phyloP scores from a whole-genome alignment of 106 monocot genomes.

The Dendrobium chrysotoxum region DNA sequence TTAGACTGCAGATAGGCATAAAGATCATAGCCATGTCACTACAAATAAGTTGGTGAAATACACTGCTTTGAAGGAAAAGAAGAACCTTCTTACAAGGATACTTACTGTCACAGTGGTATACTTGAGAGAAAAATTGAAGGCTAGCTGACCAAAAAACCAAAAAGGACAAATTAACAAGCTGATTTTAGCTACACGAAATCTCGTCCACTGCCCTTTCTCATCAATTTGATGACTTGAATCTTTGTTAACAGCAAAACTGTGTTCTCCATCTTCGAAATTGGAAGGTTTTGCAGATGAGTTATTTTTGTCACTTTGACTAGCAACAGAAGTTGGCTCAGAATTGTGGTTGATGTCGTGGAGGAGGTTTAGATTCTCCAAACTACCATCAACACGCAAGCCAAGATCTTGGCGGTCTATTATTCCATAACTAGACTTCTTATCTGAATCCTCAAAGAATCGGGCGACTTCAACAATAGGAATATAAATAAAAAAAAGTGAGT shows the following conservation, averaged over 20 bases:
- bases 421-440: conserved; percentile 6
- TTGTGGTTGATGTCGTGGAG: conserved; percentile 21
- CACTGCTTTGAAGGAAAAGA: background rate
- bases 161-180: conserved; percentile 89
- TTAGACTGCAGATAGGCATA: conserved; percentile 65
- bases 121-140: conserved; percentile 88
- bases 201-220: conserved; percentile 64
- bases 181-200: conserved; percentile 61
- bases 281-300: background rate
- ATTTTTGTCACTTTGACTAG: background rate
- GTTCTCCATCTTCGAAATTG: background rate
- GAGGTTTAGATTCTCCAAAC: conserved; percentile 54
- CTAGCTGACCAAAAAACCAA: conserved; percentile 91
- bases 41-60: background rate
- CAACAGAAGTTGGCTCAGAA: background rate
- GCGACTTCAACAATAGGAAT: conserved; percentile 75
- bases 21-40: conserved; percentile 7
- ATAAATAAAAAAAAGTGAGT: conserved; percentile 79
- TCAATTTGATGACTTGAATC: conserved; percentile 21
- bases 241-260: conserved; percentile 1
- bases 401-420: conserved; percentile 1
- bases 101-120: conserved; percentile 95
- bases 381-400: conserved; percentile 5
- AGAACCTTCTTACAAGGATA: background rate
- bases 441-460: conserved; percentile 50